phyloP scores from a whole-genome alignment of 352 stramenopile genomes.

The Globisporangium barbulae region DNA sequence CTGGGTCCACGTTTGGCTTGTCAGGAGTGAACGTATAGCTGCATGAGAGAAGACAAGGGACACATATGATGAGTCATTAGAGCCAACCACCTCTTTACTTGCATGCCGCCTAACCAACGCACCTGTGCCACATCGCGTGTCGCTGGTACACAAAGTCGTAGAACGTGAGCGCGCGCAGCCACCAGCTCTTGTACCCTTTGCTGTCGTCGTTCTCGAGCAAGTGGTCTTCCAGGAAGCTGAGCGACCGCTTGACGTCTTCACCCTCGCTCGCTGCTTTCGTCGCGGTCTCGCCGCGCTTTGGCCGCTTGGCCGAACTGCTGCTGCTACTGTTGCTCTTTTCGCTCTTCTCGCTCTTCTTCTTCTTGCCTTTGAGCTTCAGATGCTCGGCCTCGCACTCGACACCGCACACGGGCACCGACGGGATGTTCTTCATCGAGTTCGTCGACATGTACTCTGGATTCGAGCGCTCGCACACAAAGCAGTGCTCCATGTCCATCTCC shows the following conservation, averaged over 20 bases:
- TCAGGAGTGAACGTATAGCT: conserved; percentile 76
- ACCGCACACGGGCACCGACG: conserved; percentile 59
- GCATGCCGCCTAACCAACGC: background rate
- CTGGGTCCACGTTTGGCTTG: conserved; percentile 59
- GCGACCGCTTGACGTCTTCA: conserved; percentile 26
- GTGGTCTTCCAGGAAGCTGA: conserved; percentile 76
- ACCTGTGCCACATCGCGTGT: conserved; percentile 82
- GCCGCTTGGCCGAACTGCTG: background rate
- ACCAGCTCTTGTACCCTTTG: conserved; percentile 86
- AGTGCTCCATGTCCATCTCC: conserved; percentile 32
- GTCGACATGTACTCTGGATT: conserved; percentile 68
- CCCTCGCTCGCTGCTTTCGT: background rate
- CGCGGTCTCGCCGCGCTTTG: background rate
- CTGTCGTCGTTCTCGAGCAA: conserved; percentile 62
- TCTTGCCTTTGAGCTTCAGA: conserved; percentile 19
- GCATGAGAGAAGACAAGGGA: background rate
- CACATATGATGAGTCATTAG: background rate
- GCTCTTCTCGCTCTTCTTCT: conserved; percentile 29
- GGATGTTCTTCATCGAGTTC: conserved; percentile 45
- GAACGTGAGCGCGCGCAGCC: conserved; percentile 74
- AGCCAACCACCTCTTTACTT: background rate
- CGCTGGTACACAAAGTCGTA: conserved; percentile 87
- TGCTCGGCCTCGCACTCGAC: conserved; percentile 65
- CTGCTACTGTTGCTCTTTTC: background rate
- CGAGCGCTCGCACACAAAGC: conserved; percentile 56